A percentile compares a stretch with the other conserved stretches of the same genome.
Evolutionary conservation across 805 yeast species (phyloP).

Genomic region (Nakazawaea sp.): DNA sequence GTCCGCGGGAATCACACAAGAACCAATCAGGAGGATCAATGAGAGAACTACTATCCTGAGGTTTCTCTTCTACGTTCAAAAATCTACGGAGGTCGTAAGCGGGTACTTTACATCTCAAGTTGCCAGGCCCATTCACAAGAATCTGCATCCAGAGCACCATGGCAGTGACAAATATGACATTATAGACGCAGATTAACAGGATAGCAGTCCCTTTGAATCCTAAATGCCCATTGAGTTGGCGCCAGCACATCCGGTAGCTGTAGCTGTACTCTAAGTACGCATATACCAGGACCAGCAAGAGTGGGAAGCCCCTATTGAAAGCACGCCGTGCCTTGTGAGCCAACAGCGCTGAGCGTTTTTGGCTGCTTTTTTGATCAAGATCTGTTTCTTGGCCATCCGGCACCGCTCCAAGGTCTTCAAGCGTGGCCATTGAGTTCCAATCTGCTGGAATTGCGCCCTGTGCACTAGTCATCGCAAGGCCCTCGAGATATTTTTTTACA

Average conservation of each 20-base stretch:
- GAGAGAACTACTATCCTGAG: too few species aligned
- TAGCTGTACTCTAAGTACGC: slow-evolving; percentile 22
- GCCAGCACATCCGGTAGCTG: slow-evolving; percentile 21
- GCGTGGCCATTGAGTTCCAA: too few species aligned
- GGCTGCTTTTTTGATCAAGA: too few species aligned
- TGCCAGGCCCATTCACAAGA: slow-evolving; percentile 53
- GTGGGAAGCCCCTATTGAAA: slow-evolving; percentile 1
- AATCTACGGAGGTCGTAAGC: slow-evolving; percentile 23
- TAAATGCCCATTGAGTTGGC: slow-evolving; percentile 30
- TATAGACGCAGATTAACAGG: slow-evolving; percentile 24
- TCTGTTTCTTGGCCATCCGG: too few species aligned
- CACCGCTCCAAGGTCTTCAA: too few species aligned
- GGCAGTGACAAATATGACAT: slow-evolving; percentile 20
- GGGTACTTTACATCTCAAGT: slow-evolving; percentile 28
- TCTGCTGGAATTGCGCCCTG: too few species aligned
- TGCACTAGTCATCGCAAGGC: too few species aligned
- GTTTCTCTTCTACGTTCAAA: too few species aligned
- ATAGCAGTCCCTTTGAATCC: slow-evolving; percentile 18
- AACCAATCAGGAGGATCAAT: slow-evolving; percentile 50
- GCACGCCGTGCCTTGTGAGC: not conserved
- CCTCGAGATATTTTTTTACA: too few species aligned
- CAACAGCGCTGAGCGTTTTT: too few species aligned
- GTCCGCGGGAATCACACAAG: slow-evolving; percentile 65
- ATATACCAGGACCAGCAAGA: slow-evolving; percentile 13
- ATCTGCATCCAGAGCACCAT: slow-evolving; percentile 38